A percentile compares a stretch with the other conserved stretches of the same genome.
phyloP scores from a whole-genome alignment of 1,284 basidiomycete species.

The Heterobasidion irregulare region DNA sequence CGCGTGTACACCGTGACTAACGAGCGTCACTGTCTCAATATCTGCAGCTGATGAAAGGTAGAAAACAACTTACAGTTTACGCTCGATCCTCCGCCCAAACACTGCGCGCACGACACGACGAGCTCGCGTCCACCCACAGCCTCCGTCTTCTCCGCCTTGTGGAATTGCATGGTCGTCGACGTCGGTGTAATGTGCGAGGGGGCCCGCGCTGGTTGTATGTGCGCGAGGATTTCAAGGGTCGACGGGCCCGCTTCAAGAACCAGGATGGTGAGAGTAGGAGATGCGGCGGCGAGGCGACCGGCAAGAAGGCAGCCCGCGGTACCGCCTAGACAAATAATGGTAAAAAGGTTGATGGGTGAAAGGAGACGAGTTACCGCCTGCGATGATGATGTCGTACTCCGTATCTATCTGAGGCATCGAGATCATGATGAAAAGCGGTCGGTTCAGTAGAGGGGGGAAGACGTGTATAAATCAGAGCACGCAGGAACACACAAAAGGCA shows the following conservation, averaged over 20 bases:
- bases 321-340: slow-evolving; percentile 16
- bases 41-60: not conserved
- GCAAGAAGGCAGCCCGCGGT: slow-evolving; percentile 32
- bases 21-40: not conserved
- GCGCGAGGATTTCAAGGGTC: slow-evolving; percentile 26
- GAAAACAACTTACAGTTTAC: slow-evolving; percentile 35
- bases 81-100: slow-evolving; percentile 43
- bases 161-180: slow-evolving; percentile 27
- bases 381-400: slow-evolving; percentile 1
- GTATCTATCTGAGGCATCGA: not conserved
- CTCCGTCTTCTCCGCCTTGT: slow-evolving; percentile 27
- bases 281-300: slow-evolving; percentile 29
- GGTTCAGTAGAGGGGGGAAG: too few species aligned
- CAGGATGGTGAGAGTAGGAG: slow-evolving; percentile 27
- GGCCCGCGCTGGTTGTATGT: slow-evolving; percentile 38
- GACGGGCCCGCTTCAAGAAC: slow-evolving; percentile 33
- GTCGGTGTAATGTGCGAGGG: slow-evolving; percentile 23
- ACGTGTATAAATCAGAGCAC: too few species aligned
- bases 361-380: not conserved
- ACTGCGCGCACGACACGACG: slow-evolving; percentile 29
- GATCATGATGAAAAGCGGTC: too few species aligned
- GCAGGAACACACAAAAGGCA: too few species aligned
- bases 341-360: not conserved
- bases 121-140: slow-evolving; percentile 31
- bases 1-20: slow-evolving; percentile 46